Evolutionary conservation across 441 rosid species (phyloP), one percentile per base, ranked within the genome.

Genomic region (Jatropha multifida): DNA sequence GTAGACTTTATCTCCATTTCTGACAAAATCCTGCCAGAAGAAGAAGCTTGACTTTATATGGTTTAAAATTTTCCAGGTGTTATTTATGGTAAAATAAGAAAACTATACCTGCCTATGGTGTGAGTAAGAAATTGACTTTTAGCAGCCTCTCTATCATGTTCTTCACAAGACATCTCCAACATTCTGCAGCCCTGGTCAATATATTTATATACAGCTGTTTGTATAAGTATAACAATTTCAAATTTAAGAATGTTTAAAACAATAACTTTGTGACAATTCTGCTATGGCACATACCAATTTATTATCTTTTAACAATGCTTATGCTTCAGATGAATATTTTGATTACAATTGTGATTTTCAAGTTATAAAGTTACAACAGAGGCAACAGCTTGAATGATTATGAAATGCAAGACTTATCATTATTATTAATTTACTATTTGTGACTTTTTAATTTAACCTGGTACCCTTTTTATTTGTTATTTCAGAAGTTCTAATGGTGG

Each of bases 81-180:
- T 51, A 23, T 52, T 4, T 26, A 58, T 6, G 13, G 37, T 63
- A 61, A 32, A 23, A 15, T 51, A 61, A 32, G 32, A 66, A 63
- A 32, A 32, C 20, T 38, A 8, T 76, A 86, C 90, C 91, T 84
- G 82, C 92, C 89, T 23, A 85, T 68, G 1, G 82, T 75, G 75
- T 87, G 89, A 15, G 91, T 79, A 52, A 88, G 77, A 75, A 82
- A 85, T 70, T 88, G 89, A 74, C 83, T 85, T 76, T 65, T 82
- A 9, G 91, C 87, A 6, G 90, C 90, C 40, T 77, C 9, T 74
- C 58, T 83, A 68, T 90, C 90, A 64, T 89, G 92, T 63, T 86
- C 84, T 83, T 85, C 85, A 65, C 89, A 89, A 17, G 88, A 82
- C 89, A 88, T 89, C 82, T 90, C 86, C 76, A 90, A 70, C 93